Evolutionary conservation across 2,329 filamentous ascomycete genomes (phyloP).

Genomic region (Aureobasidium sp.): DNA sequence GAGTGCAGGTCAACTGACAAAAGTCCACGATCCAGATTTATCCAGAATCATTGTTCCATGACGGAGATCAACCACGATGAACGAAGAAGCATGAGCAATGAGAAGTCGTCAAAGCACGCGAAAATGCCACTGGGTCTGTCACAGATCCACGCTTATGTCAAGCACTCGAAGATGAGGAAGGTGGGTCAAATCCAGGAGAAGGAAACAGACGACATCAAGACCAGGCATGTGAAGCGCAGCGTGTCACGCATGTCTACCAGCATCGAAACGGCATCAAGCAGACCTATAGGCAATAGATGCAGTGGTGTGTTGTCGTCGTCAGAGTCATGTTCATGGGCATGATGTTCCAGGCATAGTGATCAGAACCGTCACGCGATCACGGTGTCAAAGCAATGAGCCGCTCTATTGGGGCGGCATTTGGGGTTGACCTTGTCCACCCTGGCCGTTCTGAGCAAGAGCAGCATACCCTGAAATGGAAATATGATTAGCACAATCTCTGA

Average conservation of each 20-base stretch:
- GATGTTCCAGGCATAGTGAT: neutral
- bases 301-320: neutral
- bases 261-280: slow-evolving; percentile 14
- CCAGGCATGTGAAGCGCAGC: slow-evolving; percentile 14
- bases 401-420: slow-evolving; percentile 14
- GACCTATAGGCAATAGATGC: slow-evolving; percentile 9
- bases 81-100: slow-evolving; percentile 8
- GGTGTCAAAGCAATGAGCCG: slow-evolving; percentile 8
- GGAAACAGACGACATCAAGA: neutral
- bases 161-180: neutral
- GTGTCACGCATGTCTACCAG: slow-evolving; percentile 17
- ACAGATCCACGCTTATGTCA: slow-evolving; percentile 10
- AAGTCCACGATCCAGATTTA: neutral
- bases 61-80: slow-evolving; percentile 1
- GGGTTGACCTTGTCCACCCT: slow-evolving; percentile 20
- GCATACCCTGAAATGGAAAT: slow-evolving; percentile 45
- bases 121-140: neutral
- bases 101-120: slow-evolving; percentile 1
- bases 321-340: neutral
- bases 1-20: neutral
- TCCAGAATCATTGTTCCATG: neutral
- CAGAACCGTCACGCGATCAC: slow-evolving; percentile 15
- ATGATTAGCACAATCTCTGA: neutral
- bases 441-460: slow-evolving; percentile 52
- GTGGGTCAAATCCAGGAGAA: slow-evolving; percentile 14